These are phyloP conservation scores for Solanum etuberosum DNA, from an alignment of 257 asterid species.

Conservation along the genomic window DNA sequence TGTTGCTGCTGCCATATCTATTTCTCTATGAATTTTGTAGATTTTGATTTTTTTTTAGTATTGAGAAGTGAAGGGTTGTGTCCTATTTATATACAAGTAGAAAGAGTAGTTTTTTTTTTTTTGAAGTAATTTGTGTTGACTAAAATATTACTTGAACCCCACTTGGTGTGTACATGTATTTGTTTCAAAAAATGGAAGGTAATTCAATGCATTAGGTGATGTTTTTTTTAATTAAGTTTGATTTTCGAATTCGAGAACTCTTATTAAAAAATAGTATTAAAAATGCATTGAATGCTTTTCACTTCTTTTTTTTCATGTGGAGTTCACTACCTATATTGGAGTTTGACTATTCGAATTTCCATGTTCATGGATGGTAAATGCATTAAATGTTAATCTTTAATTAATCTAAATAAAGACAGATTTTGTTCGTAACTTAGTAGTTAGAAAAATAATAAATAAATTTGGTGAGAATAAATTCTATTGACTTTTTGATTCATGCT, in stretches of 20 bases:
- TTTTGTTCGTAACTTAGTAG: background rate
- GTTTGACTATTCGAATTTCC: no score
- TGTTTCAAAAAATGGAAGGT: background rate
- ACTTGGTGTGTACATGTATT: background rate
- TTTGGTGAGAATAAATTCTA: background rate
- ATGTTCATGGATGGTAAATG: no score
- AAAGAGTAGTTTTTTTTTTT: background rate
- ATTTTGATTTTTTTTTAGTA: background rate
- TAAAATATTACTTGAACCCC: background rate
- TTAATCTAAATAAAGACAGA: background rate
- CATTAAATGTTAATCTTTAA: background rate
- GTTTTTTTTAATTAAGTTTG: no score
- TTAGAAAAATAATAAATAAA: background rate
- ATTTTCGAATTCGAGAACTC: no score
- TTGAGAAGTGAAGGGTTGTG: background rate
- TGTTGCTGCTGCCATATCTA: constrained; percentile 36
- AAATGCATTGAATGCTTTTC: no score
- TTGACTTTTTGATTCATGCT: background rate
- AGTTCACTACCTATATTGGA: no score
- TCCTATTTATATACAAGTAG: background rate
- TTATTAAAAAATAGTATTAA: no score
- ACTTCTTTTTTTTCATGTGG: no score
- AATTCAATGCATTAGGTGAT: background rate
- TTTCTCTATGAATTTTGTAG: background rate
- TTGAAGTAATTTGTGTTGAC: background rate